phyloP scores from a whole-genome alignment of 805 yeast species.

The Candida succiphila region DNA sequence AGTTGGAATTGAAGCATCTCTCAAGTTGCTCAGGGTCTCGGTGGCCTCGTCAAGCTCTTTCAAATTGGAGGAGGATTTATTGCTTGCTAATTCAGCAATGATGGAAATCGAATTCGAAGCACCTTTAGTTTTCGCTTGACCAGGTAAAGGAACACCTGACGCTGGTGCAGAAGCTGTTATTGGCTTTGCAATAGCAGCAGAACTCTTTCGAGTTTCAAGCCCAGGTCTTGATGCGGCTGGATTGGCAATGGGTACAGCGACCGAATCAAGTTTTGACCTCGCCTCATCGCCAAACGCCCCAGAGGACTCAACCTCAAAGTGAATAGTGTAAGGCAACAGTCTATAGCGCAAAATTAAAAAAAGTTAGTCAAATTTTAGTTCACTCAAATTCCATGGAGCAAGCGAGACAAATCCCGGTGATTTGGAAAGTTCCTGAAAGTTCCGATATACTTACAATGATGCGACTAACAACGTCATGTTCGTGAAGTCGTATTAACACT shows the following conservation, averaged over 20 bases:
- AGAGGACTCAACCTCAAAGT: constrained; percentile 34
- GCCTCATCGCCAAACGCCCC: constrained; percentile 4
- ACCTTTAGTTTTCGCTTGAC: too few species aligned
- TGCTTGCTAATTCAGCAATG: constrained; percentile 12
- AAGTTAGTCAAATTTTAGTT: constrained; percentile 7
- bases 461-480: constrained; percentile 61
- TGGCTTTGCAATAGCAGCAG: too few species aligned
- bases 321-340: constrained; percentile 70
- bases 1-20: not conserved
- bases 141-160: not conserved
- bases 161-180: too few species aligned
- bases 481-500: too few species aligned
- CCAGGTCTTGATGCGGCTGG: too few species aligned
- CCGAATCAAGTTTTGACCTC: constrained; percentile 11
- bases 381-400: too few species aligned
- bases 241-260: constrained; percentile 16
- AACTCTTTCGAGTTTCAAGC: too few species aligned
- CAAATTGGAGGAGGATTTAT: constrained; percentile 4
- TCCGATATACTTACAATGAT: constrained; percentile 33
- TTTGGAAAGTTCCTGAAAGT: too few species aligned
- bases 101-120: constrained; percentile 12
- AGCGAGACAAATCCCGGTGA: too few species aligned
- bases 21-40: too few species aligned
- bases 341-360: constrained; percentile 21
- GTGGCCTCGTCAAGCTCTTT: not conserved